phyloP scores from a whole-genome alignment of 495 filamentous ascomycete genomes.

The Aspergillus baeticus region DNA sequence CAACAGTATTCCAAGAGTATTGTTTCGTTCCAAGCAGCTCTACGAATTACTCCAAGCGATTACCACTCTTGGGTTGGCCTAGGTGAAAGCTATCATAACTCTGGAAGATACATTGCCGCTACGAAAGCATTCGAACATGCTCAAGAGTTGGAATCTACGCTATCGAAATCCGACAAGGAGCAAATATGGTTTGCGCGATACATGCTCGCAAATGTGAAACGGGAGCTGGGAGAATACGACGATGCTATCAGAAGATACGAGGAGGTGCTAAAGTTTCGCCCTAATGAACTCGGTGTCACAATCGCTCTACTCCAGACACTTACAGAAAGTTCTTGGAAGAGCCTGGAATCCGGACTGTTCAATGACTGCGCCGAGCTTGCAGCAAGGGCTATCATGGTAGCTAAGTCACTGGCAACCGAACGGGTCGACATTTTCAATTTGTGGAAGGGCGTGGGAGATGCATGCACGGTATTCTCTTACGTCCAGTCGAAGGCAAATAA shows the following conservation, averaged over 20 bases:
- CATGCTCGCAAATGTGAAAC: conserved; percentile 93
- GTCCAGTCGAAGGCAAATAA: conserved; percentile 62
- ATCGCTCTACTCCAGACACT: conserved; percentile 85
- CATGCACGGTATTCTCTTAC: conserved; percentile 76
- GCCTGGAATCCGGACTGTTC: conserved; percentile 77
- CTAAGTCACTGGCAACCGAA: conserved; percentile 48
- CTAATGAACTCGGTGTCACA: conserved; percentile 78
- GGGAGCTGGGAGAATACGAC: conserved; percentile 87
- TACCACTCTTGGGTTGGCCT: conserved; percentile 96
- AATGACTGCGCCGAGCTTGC: conserved; percentile 73
- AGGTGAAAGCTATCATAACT: conserved; percentile 93
- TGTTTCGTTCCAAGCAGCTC: conserved; percentile 86
- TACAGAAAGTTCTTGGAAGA: conserved; percentile 74
- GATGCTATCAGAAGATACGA: conserved; percentile 75
- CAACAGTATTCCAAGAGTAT: conserved; percentile 87
- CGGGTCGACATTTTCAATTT: conserved; percentile 79
- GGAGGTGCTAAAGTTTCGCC: conserved; percentile 61
- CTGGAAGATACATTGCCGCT: conserved; percentile 86
- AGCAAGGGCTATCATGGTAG: conserved; percentile 54
- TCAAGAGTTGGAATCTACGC: conserved; percentile 56
- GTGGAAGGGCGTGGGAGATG: conserved; percentile 93
- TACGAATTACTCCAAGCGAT: conserved; percentile 76
- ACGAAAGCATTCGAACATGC: conserved; percentile 88
- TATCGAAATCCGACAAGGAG: conserved; percentile 42
- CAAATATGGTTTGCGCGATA: conserved; percentile 93